Evolutionary conservation across 2,329 filamentous ascomycete species (phyloP).

Genomic region (Amauroascus verrucosus): DNA sequence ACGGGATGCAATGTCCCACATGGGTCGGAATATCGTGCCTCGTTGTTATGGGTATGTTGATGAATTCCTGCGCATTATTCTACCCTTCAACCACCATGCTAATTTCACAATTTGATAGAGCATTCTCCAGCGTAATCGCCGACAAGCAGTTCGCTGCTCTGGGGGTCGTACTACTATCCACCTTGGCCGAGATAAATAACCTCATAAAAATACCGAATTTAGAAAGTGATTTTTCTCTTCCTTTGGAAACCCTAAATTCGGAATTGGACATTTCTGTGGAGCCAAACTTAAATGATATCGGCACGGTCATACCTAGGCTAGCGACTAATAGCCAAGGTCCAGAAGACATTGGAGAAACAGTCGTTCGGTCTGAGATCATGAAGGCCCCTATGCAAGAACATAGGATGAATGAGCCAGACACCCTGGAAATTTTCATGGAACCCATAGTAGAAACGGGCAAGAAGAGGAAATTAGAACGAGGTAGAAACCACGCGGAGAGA

Average conservation of each 20-base stretch:
- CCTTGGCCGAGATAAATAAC: slow-evolving; percentile 50
- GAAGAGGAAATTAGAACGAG: neutral
- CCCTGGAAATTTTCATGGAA: neutral
- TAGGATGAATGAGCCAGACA: neutral
- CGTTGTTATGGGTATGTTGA: slow-evolving; percentile 29
- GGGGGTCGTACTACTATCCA: slow-evolving; percentile 57
- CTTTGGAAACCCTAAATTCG: neutral
- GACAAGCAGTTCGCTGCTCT: slow-evolving; percentile 64
- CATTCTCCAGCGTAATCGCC: slow-evolving; percentile 58
- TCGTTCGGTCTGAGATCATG: slow-evolving; percentile 1
- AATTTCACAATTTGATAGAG: too few relatives aligned
- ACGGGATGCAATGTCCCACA: slow-evolving; percentile 19
- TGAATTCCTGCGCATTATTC: neutral
- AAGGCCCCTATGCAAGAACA: neutral
- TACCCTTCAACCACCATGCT: too few relatives aligned
- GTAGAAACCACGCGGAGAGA: neutral
- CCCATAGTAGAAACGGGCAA: neutral
- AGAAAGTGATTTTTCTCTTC: neutral
- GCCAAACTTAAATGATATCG: neutral
- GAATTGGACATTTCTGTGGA: neutral
- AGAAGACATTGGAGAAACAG: slow-evolving; percentile 13
- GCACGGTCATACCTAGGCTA: neutral
- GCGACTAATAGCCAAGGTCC: neutral
- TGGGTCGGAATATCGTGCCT: slow-evolving; percentile 30
- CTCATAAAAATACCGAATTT: neutral